Conservation (phyloP, 257 asterid species). For the Jacaranda mimosifolia region DNA sequence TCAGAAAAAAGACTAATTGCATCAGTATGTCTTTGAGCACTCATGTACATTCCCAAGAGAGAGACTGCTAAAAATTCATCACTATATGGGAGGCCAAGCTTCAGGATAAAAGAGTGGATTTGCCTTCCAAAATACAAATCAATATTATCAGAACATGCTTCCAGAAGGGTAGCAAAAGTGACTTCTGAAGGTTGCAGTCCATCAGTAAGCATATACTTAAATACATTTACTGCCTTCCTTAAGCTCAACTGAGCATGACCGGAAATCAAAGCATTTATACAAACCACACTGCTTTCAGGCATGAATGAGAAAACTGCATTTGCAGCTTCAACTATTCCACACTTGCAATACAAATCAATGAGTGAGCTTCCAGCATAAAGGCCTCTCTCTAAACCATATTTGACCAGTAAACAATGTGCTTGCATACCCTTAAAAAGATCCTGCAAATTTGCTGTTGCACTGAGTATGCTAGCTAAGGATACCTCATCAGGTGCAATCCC, state of each 20-base stretch:
- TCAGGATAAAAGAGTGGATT: slow-evolving; percentile 70
- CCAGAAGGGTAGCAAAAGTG: slow-evolving; percentile 87
- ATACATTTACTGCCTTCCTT: slow-evolving; percentile 50
- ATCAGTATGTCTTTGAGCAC: slow-evolving; percentile 47
- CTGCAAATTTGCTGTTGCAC: slow-evolving; percentile 68
- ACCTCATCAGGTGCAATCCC: slow-evolving; percentile 84
- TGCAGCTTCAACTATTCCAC: slow-evolving; percentile 67
- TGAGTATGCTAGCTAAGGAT: slow-evolving; percentile 80
- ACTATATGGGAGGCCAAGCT: slow-evolving; percentile 59
- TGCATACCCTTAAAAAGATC: slow-evolving; percentile 72
- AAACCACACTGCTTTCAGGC: slow-evolving; percentile 68
- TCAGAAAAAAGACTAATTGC: slow-evolving; percentile 74
- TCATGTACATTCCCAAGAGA: slow-evolving; percentile 83
- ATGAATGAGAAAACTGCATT: slow-evolving; percentile 62
- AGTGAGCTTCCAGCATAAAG: slow-evolving; percentile 86
- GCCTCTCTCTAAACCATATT: slow-evolving; percentile 73
- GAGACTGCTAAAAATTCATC: slow-evolving; percentile 83
- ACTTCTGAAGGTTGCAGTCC: slow-evolving; percentile 83
- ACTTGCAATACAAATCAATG: slow-evolving; percentile 90
- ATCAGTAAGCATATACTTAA: slow-evolving; percentile 60
- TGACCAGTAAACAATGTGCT: slow-evolving; percentile 70
- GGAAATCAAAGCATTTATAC: slow-evolving; percentile 76
- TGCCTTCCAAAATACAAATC: slow-evolving; percentile 65
- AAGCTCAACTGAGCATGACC: slow-evolving; percentile 66
- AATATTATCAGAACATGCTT: slow-evolving; percentile 50